phyloP scores from a whole-genome alignment of 2,329 filamentous ascomycete genomes.

The Hypomyces perniciosus region DNA sequence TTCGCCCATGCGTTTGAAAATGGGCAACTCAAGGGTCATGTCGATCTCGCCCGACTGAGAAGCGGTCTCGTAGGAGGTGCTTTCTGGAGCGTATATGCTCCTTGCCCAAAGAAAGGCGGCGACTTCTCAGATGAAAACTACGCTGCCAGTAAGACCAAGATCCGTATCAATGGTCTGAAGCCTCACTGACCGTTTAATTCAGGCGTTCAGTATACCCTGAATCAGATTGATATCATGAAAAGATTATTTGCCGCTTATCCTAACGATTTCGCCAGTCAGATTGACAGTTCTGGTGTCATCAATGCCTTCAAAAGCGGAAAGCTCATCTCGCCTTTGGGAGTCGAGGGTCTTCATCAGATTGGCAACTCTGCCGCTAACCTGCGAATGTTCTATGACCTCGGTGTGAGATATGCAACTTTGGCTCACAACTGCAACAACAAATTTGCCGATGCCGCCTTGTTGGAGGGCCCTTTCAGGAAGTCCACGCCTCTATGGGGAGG shows the following conservation, averaged over 20 bases:
- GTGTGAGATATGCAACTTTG: slow-evolving; percentile 80
- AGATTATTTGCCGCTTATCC: slow-evolving; percentile 61
- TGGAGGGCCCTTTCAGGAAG: slow-evolving; percentile 44
- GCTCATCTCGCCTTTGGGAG: slow-evolving; percentile 71
- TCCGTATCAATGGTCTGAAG: neutral
- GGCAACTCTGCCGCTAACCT: slow-evolving; percentile 76
- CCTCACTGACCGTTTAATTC: neutral
- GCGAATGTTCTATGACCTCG: slow-evolving; percentile 67
- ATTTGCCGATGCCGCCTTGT: slow-evolving; percentile 78
- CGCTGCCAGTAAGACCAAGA: slow-evolving; percentile 45
- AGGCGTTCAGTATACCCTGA: slow-evolving; percentile 62
- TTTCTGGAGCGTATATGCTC: slow-evolving; percentile 88
- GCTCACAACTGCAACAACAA: slow-evolving; percentile 92
- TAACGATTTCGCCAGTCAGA: slow-evolving; percentile 59
- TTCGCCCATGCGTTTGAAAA: slow-evolving; percentile 72
- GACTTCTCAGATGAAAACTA: slow-evolving; percentile 73
- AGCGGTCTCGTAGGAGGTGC: slow-evolving; percentile 70
- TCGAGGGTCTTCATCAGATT: slow-evolving; percentile 90
- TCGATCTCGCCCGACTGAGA: slow-evolving; percentile 71
- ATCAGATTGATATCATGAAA: slow-evolving; percentile 68
- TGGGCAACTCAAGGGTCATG: slow-evolving; percentile 62
- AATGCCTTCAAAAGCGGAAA: slow-evolving; percentile 54
- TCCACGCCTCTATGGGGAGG: slow-evolving; percentile 62
- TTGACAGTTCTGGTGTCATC: slow-evolving; percentile 56
- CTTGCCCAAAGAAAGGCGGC: slow-evolving; percentile 65